Conservation (phyloP, 805 yeast genomes). For the Hanseniaspora mollemarum region DNA sequence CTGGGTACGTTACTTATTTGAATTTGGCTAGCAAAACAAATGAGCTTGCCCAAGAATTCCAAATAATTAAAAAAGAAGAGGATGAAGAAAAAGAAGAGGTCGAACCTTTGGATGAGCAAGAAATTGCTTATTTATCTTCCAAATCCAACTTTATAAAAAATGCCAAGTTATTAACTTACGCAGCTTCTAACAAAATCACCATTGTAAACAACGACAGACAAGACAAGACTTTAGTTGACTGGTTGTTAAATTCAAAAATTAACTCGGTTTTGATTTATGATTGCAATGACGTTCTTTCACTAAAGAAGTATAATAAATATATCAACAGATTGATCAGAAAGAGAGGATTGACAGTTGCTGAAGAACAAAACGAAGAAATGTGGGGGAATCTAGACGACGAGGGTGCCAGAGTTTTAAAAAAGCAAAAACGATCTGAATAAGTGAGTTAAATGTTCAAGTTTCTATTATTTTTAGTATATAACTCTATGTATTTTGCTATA, state of each 20-base stretch:
- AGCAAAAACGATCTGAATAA: conserved; percentile 8
- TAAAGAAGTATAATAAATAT: conserved; percentile 25
- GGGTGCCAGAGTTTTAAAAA: conserved; percentile 14
- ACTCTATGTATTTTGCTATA: too few species aligned
- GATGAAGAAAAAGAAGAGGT: conserved; percentile 5
- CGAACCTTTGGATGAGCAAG: conserved; percentile 6
- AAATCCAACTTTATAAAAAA: conserved; percentile 12
- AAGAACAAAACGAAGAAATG: conserved; percentile 31
- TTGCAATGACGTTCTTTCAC: conserved; percentile 17
- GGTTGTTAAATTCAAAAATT: conserved; percentile 37
- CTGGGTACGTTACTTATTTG: conserved; percentile 5
- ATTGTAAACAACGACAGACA: neutral
- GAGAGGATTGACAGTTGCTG: conserved; percentile 28
- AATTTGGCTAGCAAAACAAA: neutral
- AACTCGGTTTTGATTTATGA: conserved; percentile 9
- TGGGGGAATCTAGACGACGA: conserved; percentile 23
- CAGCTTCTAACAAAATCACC: conserved; percentile 3
- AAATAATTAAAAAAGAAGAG: neutral
- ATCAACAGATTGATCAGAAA: conserved; percentile 30
- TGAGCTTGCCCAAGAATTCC: conserved; percentile 1
- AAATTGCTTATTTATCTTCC: conserved; percentile 1
- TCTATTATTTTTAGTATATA: neutral
- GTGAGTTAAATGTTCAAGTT: neutral
- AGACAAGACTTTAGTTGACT: conserved; percentile 6
- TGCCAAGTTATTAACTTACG: neutral